Conservation (phyloP, 75 land plant species). For the Cryptomeria japonica region DNA sequence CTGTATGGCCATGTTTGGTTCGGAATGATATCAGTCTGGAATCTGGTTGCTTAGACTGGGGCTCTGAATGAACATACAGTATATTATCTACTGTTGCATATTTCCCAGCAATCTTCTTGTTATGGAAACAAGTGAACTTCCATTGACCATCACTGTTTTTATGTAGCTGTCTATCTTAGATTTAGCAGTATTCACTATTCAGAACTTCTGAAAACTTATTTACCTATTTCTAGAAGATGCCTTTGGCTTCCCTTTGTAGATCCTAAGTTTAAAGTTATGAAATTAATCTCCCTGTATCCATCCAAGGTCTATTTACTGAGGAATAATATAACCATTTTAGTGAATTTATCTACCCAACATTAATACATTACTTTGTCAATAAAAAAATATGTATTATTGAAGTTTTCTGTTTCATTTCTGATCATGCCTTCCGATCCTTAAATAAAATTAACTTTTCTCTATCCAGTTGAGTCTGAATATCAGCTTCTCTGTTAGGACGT, state of each 20-base stretch:
- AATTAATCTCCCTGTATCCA: neutral
- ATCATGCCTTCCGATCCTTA: neutral
- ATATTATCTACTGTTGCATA: neutral
- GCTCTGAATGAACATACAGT: neutral
- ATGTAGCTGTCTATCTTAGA: neutral
- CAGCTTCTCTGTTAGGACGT: neutral
- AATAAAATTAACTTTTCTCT: neutral
- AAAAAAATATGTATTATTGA: neutral
- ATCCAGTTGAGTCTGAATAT: neutral
- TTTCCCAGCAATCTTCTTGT: neutral
- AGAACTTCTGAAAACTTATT: neutral
- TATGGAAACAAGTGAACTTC: neutral
- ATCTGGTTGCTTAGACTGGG: neutral
- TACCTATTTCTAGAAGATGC: neutral
- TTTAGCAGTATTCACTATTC: neutral
- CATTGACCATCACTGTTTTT: neutral
- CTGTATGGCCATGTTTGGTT: neutral
- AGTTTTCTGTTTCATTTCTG: neutral
- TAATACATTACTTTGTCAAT: neutral
- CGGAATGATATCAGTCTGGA: neutral
- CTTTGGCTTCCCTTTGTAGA: neutral
- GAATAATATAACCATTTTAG: neutral
- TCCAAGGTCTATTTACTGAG: neutral
- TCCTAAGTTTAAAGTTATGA: neutral
- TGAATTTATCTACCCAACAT: neutral